Evolutionary conservation across 2,329 filamentous ascomycete species (phyloP).

Genomic region (Pseudogymnoascus sp.): DNA sequence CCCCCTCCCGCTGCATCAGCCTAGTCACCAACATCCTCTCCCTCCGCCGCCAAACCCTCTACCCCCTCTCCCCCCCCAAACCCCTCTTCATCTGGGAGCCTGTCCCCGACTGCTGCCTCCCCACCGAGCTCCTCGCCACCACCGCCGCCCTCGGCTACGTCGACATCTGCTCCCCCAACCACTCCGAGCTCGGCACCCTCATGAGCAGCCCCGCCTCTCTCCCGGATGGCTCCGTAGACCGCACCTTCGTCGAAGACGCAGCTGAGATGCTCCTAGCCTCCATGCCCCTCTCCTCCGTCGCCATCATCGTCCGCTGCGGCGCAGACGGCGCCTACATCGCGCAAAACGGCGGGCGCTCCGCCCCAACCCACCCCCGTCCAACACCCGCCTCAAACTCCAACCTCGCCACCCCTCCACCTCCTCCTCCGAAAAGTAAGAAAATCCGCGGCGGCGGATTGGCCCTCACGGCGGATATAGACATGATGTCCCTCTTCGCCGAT

Average conservation of each 20-base stretch:
- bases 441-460: conserved; percentile 42
- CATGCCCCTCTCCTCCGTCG: conserved; percentile 57
- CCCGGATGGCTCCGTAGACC: conserved; percentile 45
- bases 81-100: conserved; percentile 92
- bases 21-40: conserved; percentile 64
- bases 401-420: conserved; percentile 3
- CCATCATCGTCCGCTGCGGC: conserved; percentile 63
- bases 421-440: conserved; percentile 27
- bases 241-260: conserved; percentile 45
- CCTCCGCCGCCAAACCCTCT: conserved; percentile 41
- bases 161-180: conserved; percentile 70
- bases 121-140: conserved; percentile 57
- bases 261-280: conserved; percentile 56
- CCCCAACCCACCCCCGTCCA: conserved; percentile 4
- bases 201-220: conserved; percentile 53
- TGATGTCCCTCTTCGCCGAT: conserved; percentile 54
- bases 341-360: conserved; percentile 26
- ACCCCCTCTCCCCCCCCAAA: conserved; percentile 35
- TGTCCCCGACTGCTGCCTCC: conserved; percentile 77
- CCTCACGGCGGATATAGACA: conserved; percentile 53
- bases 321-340: conserved; percentile 65
- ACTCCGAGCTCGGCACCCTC: conserved; percentile 78
- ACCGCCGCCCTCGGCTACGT: conserved; percentile 55
- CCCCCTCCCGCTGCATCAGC: conserved; percentile 65
- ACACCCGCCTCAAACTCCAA: background rate